These are phyloP conservation scores for Coemansia biformis DNA, from an alignment of 192 early-diverging fungal species.

Conservation along the genomic window DNA sequence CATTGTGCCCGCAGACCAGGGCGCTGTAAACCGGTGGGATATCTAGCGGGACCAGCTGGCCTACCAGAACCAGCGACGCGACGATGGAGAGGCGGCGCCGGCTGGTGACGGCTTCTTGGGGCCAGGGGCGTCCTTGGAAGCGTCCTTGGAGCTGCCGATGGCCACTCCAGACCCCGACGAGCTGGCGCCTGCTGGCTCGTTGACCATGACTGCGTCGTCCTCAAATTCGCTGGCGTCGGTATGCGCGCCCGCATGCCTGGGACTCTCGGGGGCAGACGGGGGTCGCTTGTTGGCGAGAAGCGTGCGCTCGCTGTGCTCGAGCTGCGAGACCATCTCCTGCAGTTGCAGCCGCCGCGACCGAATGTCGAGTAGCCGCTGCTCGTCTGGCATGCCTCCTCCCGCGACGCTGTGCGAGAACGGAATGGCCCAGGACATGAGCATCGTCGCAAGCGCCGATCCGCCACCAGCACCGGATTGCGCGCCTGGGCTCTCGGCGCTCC, in stretches of 20 bases:
- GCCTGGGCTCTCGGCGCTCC: slow-evolving; percentile 3
- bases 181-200: slow-evolving; percentile 13
- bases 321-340: slow-evolving; percentile 41
- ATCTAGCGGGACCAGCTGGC: too few species aligned
- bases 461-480: not conserved
- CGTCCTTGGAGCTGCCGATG: not conserved
- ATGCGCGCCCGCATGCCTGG: not conserved
- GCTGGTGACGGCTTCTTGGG: slow-evolving; percentile 1
- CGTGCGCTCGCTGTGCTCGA: slow-evolving; percentile 35
- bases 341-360: slow-evolving; percentile 37
- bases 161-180: not conserved
- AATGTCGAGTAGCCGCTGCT: slow-evolving; percentile 39
- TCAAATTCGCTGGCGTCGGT: slow-evolving; percentile 38
- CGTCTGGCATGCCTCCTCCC: slow-evolving; percentile 13
- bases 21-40: too few species aligned
- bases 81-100: not conserved
- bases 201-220: slow-evolving; percentile 45
- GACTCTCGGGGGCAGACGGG: not conserved
- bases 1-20: too few species aligned
- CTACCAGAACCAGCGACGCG: slow-evolving; percentile 47
- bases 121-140: not conserved
- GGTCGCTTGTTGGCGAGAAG: slow-evolving; percentile 11
- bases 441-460: slow-evolving; percentile 13
- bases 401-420: slow-evolving; percentile 20
- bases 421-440: slow-evolving; percentile 35